These are phyloP conservation scores for Blastocystis sp. DNA, from an alignment of 352 stramenopile species.

Conservation along the genomic window DNA sequence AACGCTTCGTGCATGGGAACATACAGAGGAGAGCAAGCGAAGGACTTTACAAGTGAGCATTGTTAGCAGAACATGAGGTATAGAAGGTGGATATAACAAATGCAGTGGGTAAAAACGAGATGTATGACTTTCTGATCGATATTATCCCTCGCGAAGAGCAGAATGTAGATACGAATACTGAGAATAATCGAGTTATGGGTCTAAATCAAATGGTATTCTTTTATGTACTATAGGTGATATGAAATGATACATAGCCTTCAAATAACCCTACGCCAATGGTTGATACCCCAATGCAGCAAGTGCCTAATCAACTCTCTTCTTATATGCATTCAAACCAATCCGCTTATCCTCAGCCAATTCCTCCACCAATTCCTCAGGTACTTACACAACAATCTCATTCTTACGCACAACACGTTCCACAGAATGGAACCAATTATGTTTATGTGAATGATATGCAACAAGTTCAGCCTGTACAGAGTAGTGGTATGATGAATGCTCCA, in stretches of 20 bases:
- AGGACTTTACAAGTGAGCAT: conserved; percentile 73
- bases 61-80: not conserved
- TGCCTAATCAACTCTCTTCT: not conserved
- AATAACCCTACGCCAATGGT: not conserved
- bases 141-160: conserved; percentile 72
- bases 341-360: not conserved
- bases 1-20: conserved; percentile 77
- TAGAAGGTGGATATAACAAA: conserved; percentile 77
- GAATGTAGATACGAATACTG: not conserved
- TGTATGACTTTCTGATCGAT: conserved; percentile 84
- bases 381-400: not conserved
- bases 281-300: not conserved
- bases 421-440: conserved; percentile 10
- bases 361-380: not conserved
- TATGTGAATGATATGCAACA: conserved; percentile 30
- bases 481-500: not conserved
- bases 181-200: not conserved
- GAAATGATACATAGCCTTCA: not conserved
- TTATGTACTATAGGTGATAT: not conserved
- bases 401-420: not conserved
- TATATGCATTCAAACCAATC: not conserved
- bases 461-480: conserved; percentile 1
- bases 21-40: conserved; percentile 84
- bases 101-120: conserved; percentile 80
- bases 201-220: not conserved